Percentiles rank a stretch among this genome's conserved stretches.
phyloP scores from a whole-genome alignment of 2,329 filamentous ascomycete genomes.

The Lasiodiplodia gonubiensis region DNA sequence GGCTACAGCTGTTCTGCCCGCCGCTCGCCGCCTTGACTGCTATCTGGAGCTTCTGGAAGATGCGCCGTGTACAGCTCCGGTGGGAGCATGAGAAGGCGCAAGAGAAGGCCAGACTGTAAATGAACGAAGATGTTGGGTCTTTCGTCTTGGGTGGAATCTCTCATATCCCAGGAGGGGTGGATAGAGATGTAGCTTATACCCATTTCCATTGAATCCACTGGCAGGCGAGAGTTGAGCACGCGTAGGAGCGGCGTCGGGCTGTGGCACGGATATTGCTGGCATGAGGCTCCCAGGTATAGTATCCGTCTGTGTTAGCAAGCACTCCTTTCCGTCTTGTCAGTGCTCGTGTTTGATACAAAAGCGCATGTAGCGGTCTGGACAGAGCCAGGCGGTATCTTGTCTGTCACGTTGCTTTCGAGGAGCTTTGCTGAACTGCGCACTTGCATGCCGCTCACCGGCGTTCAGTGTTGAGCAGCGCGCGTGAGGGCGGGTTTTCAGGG shows the following conservation, averaged over 20 bases:
- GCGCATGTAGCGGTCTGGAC: neutral
- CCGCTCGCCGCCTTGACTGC: slow-evolving; percentile 74
- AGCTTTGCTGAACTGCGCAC: neutral
- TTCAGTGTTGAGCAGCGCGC: neutral
- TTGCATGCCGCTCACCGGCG: neutral
- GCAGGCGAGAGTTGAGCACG: neutral
- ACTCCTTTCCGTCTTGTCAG: neutral
- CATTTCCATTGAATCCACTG: neutral
- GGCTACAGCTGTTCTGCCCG: slow-evolving; percentile 70
- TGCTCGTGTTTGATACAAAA: neutral
- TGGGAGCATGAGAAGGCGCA: slow-evolving; percentile 67
- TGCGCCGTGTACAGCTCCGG: slow-evolving; percentile 69
- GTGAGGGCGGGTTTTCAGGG: slow-evolving; percentile 9
- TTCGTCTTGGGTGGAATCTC: neutral
- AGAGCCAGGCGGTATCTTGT: neutral
- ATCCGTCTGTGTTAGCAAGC: neutral
- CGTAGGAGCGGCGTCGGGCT: neutral
- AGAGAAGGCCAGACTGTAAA: slow-evolving; percentile 65
- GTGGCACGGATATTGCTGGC: neutral
- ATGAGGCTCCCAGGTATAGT: neutral
- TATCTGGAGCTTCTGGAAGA: slow-evolving; percentile 74
- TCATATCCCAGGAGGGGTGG: neutral
- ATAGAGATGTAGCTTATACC: slow-evolving; percentile 12
- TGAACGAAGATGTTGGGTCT: neutral
- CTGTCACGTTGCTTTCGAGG: neutral